Evolutionary conservation across 306 rosid genomes (phyloP), one percentile per base, ranked within the genome.

Genomic region (Boehmeria nivea): DNA sequence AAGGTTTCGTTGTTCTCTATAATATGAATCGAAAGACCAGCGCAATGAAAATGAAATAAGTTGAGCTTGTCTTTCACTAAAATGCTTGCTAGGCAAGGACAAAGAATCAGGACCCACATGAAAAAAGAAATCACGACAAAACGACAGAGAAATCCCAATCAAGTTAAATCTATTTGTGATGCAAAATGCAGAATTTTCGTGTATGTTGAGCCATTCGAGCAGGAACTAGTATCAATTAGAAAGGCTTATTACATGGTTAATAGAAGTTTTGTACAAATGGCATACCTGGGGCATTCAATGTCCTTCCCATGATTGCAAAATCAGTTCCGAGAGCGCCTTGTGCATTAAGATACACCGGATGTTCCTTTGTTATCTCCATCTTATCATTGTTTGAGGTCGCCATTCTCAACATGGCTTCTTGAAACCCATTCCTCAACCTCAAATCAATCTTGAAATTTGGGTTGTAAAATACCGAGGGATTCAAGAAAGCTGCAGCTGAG

Each of bases 271-370:
- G 62, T 42, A 25, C 75, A 55, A n/a, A n/a, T n/a, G n/a, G n/a
- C n/a, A n/a, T 79, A 82, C 89, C 87, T 67, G 89, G 94, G 57
- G 83, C 55, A 53, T 85, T 85, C 64, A 85, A 45, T 26, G 70
- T 73, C 80, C 90, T 82, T 59, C 87, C 95, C 71, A 77, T 55
- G 59, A 72, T 53, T 13, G 85, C 89, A 57, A 86, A 86, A 51
- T 66, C 82, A 42, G 87, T 78, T 70, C 83, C 88, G 66, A 86
- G 80, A 31, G 87, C 87, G 16, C 95, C 95, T 50, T 73, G 81
- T 9, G 83, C 88, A 20, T 72, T 80, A 42, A 83, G 69, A 73
- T 80, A 83, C 7, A 51, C 23, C 18, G 81, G 85, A 64, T 65
- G 66, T 72, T 86, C 87, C 75, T 74, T 80, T 10, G 80, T 71